These are phyloP conservation scores for Annulohypoxylon truncatum DNA, from an alignment of 2,329 filamentous ascomycete species.

Conservation along the genomic window DNA sequence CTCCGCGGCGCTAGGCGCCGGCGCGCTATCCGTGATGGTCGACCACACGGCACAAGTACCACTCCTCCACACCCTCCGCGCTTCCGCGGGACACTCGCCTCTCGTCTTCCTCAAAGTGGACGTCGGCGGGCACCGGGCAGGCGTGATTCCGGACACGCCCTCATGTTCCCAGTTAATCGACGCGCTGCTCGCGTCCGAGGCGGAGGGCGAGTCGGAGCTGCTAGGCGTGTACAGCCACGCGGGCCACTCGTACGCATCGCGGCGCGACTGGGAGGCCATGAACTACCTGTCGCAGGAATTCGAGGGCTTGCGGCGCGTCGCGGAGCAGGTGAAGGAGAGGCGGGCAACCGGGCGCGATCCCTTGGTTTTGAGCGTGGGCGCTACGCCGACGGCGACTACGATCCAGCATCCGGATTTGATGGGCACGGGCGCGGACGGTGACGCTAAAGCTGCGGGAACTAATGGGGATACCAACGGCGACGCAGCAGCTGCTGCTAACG, in stretches of 20 bases:
- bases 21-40: conserved; percentile 72
- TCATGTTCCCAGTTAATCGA: conserved; percentile 60
- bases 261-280: conserved; percentile 67
- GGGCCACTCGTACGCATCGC: conserved; percentile 75
- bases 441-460: too few species aligned
- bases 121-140: conserved; percentile 77
- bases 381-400: conserved; percentile 78
- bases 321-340: conserved; percentile 52
- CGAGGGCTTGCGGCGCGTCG: conserved; percentile 61
- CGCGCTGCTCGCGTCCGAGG: conserved; percentile 57
- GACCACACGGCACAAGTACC: conserved; percentile 74
- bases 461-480: not conserved
- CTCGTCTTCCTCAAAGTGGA: conserved; percentile 79
- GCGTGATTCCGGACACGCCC: conserved; percentile 65
- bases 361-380: conserved; percentile 75
- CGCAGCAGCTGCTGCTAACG: not conserved
- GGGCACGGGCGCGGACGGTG: not conserved
- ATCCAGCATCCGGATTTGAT: conserved; percentile 65
- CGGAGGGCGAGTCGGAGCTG: conserved; percentile 56
- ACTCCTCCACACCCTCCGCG: conserved; percentile 56
- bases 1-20: conserved; percentile 64
- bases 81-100: conserved; percentile 61
- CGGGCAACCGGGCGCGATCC: conserved; percentile 40
- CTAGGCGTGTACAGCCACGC: conserved; percentile 79
- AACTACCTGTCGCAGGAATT: conserved; percentile 71